Percentiles rank a stretch among this genome's conserved stretches.
phyloP scores from a whole-genome alignment of 2,329 filamentous ascomycete genomes.

The Myrmaecium sp. region DNA sequence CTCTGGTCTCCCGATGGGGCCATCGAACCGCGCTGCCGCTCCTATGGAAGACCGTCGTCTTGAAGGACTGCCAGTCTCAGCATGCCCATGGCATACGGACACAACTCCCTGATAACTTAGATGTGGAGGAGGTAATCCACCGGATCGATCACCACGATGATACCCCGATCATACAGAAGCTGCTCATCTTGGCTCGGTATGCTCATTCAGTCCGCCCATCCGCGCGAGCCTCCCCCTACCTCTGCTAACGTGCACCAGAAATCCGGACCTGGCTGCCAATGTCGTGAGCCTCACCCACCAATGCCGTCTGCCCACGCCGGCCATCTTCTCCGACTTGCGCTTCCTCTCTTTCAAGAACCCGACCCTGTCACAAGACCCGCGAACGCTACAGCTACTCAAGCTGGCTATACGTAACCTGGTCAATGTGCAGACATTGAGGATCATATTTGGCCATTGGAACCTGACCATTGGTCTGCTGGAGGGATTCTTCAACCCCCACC shows the following conservation, averaged over 20 bases:
- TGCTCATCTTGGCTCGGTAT: conserved; percentile 24
- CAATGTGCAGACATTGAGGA: conserved; percentile 26
- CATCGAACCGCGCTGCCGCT: conserved; percentile 19
- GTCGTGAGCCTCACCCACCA: conserved; percentile 28
- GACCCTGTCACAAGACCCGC: conserved; percentile 22
- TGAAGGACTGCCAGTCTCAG: conserved; percentile 21
- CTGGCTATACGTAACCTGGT: conserved; percentile 23
- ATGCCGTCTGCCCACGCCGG: conserved; percentile 28
- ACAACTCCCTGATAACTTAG: conserved; percentile 3
- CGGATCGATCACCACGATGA: conserved; percentile 22
- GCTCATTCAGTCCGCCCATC: conserved; percentile 4
- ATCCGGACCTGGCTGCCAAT: conserved; percentile 23
- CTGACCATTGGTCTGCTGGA: conserved; percentile 23
- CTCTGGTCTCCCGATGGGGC: conserved; percentile 18
- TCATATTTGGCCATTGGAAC: conserved; percentile 27
- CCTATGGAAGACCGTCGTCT: conserved; percentile 24
- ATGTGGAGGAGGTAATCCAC: conserved; percentile 1
- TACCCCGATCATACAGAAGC: conserved; percentile 25
- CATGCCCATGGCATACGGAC: conserved; percentile 8
- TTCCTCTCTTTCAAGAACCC: conserved; percentile 20
- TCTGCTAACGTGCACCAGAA: conserved; percentile 9
- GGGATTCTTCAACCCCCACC: conserved; percentile 20
- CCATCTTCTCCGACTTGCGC: conserved; percentile 27
- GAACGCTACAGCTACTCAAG: conserved; percentile 21
- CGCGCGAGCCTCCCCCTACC: too few relatives aligned